These are phyloP conservation scores for Leptographium radiaticola DNA, from an alignment of 2,329 filamentous ascomycete genomes.

Conservation along the genomic window DNA sequence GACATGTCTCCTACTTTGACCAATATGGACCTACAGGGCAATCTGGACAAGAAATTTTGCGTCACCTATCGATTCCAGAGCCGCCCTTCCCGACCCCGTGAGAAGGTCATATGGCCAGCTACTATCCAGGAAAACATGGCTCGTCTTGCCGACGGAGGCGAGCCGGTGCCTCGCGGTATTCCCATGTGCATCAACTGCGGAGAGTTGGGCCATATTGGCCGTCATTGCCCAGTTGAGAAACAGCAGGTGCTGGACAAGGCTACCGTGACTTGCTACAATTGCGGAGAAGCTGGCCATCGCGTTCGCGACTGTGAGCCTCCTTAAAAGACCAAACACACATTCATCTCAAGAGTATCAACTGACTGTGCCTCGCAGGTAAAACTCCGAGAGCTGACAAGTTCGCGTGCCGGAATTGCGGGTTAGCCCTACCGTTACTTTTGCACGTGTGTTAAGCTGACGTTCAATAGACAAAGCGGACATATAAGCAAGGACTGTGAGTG, in stretches of 20 bases:
- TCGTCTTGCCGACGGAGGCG: slow-evolving; percentile 54
- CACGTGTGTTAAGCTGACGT: background rate
- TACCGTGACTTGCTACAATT: slow-evolving; percentile 51
- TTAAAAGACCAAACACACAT: background rate
- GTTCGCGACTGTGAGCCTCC: slow-evolving; percentile 49
- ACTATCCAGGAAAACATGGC: slow-evolving; percentile 44
- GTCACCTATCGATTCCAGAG: slow-evolving; percentile 48
- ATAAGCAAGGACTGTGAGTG: slow-evolving; percentile 33
- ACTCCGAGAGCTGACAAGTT: slow-evolving; percentile 49
- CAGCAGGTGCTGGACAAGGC: slow-evolving; percentile 28
- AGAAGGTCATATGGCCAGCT: slow-evolving; percentile 47
- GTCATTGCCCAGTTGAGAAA: slow-evolving; percentile 46
- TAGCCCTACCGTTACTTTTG: slow-evolving; percentile 9
- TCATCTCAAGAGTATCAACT: no score
- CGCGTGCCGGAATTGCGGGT: slow-evolving; percentile 57
- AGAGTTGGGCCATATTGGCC: slow-evolving; percentile 49
- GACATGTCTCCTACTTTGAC: slow-evolving; percentile 41
- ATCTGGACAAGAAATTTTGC: slow-evolving; percentile 50
- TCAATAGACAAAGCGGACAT: slow-evolving; percentile 30
- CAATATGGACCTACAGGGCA: slow-evolving; percentile 61
- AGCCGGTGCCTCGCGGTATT: slow-evolving; percentile 44
- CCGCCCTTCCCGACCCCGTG: slow-evolving; percentile 43
- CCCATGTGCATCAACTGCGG: slow-evolving; percentile 51
- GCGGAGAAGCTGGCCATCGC: slow-evolving; percentile 49
- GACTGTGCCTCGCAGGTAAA: slow-evolving; percentile 27